These are phyloP conservation scores for Zygnema circumcarinatum DNA, from an alignment of 139 green algal genomes.

Conservation along the genomic window DNA sequence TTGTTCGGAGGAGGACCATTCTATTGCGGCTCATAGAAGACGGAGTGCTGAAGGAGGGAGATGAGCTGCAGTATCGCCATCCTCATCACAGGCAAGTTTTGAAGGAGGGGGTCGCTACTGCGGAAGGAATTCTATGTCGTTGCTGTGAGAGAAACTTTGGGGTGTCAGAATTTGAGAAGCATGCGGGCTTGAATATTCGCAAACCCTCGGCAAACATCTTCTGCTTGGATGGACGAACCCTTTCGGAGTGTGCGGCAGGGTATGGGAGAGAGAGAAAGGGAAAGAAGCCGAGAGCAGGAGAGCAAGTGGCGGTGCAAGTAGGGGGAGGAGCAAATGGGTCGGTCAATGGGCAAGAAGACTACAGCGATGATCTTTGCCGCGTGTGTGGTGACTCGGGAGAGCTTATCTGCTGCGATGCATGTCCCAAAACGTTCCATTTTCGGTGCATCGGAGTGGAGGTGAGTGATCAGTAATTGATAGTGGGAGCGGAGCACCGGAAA, in stretches of 20 bases:
- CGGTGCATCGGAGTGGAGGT: constrained; percentile 60
- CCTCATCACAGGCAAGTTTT: constrained; percentile 5
- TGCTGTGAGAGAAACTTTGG: constrained; percentile 39
- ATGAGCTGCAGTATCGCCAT: constrained; percentile 33
- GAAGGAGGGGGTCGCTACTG: not conserved
- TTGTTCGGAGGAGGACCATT: too few relatives aligned
- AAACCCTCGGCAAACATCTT: constrained; percentile 54
- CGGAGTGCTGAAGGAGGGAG: constrained; percentile 46
- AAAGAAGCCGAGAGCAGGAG: not conserved
- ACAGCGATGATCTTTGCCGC: constrained; percentile 66
- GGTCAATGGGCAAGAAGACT: constrained; percentile 31
- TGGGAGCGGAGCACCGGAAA: not conserved
- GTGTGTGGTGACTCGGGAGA: constrained; percentile 67
- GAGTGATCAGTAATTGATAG: too few relatives aligned
- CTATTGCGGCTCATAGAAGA: constrained; percentile 32
- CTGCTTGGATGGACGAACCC: constrained; percentile 31
- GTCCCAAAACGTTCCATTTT: constrained; percentile 65
- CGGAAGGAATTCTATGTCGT: constrained; percentile 49
- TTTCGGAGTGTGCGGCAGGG: constrained; percentile 18
- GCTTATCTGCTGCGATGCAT: constrained; percentile 69
- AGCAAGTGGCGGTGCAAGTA: not conserved
- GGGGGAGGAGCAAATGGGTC: constrained; percentile 13
- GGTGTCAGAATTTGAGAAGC: constrained; percentile 52
- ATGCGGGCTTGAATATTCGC: constrained; percentile 44
- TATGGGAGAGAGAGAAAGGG: not conserved